These are phyloP conservation scores for Cucumis hystrix DNA, from an alignment of 306 rosid species.

Conservation along the genomic window DNA sequence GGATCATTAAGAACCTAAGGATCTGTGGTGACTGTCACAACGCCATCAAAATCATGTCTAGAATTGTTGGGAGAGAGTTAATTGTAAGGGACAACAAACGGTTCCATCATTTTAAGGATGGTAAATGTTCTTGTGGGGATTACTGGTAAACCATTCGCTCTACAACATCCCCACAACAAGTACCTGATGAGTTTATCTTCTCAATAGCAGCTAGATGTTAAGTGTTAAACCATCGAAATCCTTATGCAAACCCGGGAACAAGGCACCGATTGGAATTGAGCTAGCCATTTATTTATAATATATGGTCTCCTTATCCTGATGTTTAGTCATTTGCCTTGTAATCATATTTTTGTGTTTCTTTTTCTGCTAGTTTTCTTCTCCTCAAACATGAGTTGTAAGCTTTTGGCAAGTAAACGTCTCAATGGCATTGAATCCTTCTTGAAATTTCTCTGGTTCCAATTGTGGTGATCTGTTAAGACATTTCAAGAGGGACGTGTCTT, in stretches of 20 bases:
- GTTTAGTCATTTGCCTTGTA: not conserved
- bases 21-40: slow-evolving; percentile 85
- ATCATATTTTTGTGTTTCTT: not conserved
- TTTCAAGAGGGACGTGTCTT: not conserved
- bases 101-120: slow-evolving; percentile 86
- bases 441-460: not conserved
- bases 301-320: slow-evolving; percentile 6
- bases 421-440: not conserved
- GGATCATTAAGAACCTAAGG: slow-evolving; percentile 79
- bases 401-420: not conserved
- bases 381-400: not conserved
- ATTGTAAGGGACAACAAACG: slow-evolving; percentile 76
- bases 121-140: slow-evolving; percentile 88
- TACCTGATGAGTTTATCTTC: slow-evolving; percentile 8
- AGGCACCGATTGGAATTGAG: slow-evolving; percentile 10
- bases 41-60: slow-evolving; percentile 86
- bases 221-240: slow-evolving; percentile 8
- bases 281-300: slow-evolving; percentile 20
- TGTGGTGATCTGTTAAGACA: not conserved
- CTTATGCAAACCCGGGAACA: slow-evolving; percentile 8
- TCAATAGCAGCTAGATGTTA: slow-evolving; percentile 4
- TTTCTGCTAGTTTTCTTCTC: not conserved
- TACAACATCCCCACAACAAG: not conserved
- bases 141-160: slow-evolving; percentile 48
- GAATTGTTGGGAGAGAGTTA: slow-evolving; percentile 69